These are phyloP conservation scores for Pseudogymnoascus pannorum DNA, from an alignment of 2,329 filamentous ascomycete species.

Conservation along the genomic window DNA sequence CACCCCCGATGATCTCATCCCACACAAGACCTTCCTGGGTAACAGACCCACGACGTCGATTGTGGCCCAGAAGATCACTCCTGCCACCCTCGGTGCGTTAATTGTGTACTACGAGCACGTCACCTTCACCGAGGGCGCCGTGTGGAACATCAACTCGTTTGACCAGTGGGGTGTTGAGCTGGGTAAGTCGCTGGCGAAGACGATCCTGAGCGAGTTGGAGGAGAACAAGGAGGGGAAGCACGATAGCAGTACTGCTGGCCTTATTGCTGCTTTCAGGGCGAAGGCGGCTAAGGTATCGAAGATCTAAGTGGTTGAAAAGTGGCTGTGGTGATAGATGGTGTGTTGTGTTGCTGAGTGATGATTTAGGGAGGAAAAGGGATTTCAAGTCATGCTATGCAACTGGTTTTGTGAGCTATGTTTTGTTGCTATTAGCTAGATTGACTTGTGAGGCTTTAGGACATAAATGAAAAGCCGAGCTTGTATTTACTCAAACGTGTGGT, in stretches of 20 bases:
- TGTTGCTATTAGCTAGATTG: conserved; percentile 4
- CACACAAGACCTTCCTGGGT: conserved; percentile 99
- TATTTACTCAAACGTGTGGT: background rate
- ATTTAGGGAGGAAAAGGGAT: background rate
- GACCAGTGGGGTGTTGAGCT: conserved; percentile 99
- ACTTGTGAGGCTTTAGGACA: background rate
- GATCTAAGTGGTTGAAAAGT: background rate
- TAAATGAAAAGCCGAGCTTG: background rate
- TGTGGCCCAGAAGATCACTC: conserved; percentile 83
- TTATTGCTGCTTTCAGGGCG: conserved; percentile 91
- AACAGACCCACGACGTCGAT: conserved; percentile 97
- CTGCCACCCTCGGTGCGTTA: conserved; percentile 83
- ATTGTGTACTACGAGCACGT: conserved; percentile 99
- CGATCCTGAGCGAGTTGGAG: conserved; percentile 80
- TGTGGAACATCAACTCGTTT: conserved; percentile 99
- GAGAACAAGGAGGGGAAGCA: conserved; percentile 65
- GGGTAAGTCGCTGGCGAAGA: conserved; percentile 92
- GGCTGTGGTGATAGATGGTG: background rate
- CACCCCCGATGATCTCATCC: conserved; percentile 65
- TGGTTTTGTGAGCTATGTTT: conserved; percentile 3
- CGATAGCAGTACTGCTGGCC: conserved; percentile 78
- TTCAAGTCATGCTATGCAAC: background rate
- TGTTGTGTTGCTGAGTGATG: background rate
- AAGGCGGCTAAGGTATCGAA: conserved; percentile 19
- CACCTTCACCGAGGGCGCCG: conserved; percentile 92